Evolutionary conservation across 805 yeast species (phyloP), one percentile per base, ranked within the genome.

Genomic region (Saturnispora halmiae): DNA sequence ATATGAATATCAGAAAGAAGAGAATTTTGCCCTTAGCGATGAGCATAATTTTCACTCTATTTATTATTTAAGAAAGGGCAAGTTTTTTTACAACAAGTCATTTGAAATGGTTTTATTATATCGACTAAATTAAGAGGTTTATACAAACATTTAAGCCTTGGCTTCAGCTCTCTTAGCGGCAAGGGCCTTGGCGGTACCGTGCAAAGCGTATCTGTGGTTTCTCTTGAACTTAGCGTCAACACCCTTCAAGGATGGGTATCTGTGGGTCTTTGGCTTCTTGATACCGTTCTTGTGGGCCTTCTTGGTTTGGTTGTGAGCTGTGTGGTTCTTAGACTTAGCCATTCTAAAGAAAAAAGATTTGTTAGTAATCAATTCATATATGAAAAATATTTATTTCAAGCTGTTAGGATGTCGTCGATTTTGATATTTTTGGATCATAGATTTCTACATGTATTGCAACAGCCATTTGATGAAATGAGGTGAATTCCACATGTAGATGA

Each of bases 311-410:
- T 92, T 92, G 76, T 92, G 98, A 75, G 87, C 88, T 74, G 98
- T 92, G 72, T 92, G 97, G 77, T 92, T 92, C 96, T 92, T 92
- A 59, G 97, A 90, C 78, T 92, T 92, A 72, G 98, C 70, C 98
- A 92, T 90, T 73, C 49, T 46, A 34, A 41, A 19, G 10, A 36
- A 37, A 18, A 29, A 18, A 14, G n/a, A 5, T 19, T 2, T 29
- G 16, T 31, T 19, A 45, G 42, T 46, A 46, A 40, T 46, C 26
- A 10, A 10, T 22, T 22, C 9, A 7, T 22, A 22, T 22, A 7
- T 22, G 10, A 7, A 7, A 10, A 22, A 7, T 22, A 22, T 7
- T 7, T 22, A 7, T 10, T 10, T 22, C 26, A n/a, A n/a, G n/a
- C n/a, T n/a, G n/a, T n/a, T n/a, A n/a, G n/a, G n/a, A n/a, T n/a